Evolutionary conservation across 2,329 filamentous ascomycete species (phyloP).

Genomic region (Alternaria longipes): DNA sequence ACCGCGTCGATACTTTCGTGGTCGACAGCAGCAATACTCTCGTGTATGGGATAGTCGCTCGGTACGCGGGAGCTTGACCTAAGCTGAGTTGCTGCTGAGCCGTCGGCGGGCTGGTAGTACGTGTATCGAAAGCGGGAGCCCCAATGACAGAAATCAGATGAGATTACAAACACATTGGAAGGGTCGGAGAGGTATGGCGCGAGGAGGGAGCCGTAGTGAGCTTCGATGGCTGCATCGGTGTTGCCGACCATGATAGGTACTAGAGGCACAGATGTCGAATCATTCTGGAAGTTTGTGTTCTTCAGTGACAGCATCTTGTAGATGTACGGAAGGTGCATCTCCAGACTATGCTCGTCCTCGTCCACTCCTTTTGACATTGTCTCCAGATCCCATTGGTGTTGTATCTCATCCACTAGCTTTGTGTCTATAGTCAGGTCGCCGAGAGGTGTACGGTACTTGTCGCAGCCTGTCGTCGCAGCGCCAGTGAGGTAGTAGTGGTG

Average conservation of each 20-base stretch:
- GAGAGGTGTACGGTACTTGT: constrained; percentile 76
- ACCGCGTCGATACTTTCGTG: constrained; percentile 85
- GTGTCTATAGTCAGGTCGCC: constrained; percentile 74
- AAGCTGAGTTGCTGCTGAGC: constrained; percentile 47
- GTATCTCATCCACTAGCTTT: constrained; percentile 60
- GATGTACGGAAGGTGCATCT: constrained; percentile 96
- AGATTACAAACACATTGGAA: constrained; percentile 83
- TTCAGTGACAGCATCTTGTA: constrained; percentile 74
- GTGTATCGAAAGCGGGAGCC: constrained; percentile 84
- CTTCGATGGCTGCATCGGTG: constrained; percentile 72
- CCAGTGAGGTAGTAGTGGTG: constrained; percentile 84
- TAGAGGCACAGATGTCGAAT: constrained; percentile 73
- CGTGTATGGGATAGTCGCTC: constrained; percentile 71
- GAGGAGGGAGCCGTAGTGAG: constrained; percentile 73
- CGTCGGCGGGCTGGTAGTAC: constrained; percentile 70
- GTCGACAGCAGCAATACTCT: constrained; percentile 84
- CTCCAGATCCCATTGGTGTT: constrained; percentile 40
- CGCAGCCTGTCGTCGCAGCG: constrained; percentile 78
- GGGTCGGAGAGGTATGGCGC: constrained; percentile 80
- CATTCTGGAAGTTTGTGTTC: constrained; percentile 34
- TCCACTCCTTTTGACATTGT: constrained; percentile 73
- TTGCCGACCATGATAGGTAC: constrained; percentile 88
- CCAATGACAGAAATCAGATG: constrained; percentile 98
- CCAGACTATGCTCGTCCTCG: constrained; percentile 87
- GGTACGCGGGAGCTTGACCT: constrained; percentile 55